Evolutionary conservation across 352 stramenopile species (phyloP), one percentile per base, ranked within the genome.

Genomic region (Globisporangium perplexum): DNA sequence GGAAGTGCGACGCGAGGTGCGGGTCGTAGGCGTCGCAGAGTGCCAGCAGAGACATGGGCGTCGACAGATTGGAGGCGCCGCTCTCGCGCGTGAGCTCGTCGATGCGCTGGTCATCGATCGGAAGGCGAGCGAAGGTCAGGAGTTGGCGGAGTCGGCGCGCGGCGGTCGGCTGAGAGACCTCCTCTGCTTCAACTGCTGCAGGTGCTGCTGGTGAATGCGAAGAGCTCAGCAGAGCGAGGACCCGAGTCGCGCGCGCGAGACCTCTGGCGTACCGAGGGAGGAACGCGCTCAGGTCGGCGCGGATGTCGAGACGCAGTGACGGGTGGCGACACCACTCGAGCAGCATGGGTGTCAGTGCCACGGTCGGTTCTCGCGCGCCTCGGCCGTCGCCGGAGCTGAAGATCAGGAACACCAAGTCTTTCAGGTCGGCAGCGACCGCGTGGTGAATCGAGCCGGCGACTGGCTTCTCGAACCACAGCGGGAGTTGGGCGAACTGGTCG

Each of bases 401-500:
- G 14, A 87, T 62, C 20, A 57, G 45, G n/a, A 76, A 73, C 10
- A 74, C 26, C n/a, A 83, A 35, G 3, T 57, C 56, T 57, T 69
- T 74, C 24, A 69, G 17, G 7, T 58, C 57, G 1, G 17, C 54
- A 30, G 38, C 2, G 31, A 45, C 23, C 39, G 41, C 3, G 50
- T 18, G 5, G 18, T 23, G 38, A 8, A 23, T 17, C 59, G 35
- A 18, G 42, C 3, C 47, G 1, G n/a, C 30, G 26, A 36, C 30
- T 39, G 43, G 28, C 4, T 50, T 22, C 20, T 80, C 64, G 51
- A 78, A 83, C 74, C 77, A 85, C 24, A 82, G 49, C 14, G 64
- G 71, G 1, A 82, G 47, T 1, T 59, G 49, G 20, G 28, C 17
- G 47, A 87, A 87, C 12, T 68, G 48, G 7, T 47, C 35, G 17